Base-by-base conservation (phyloP, 345 rosid species). In the Corchorus capsularis region DNA sequence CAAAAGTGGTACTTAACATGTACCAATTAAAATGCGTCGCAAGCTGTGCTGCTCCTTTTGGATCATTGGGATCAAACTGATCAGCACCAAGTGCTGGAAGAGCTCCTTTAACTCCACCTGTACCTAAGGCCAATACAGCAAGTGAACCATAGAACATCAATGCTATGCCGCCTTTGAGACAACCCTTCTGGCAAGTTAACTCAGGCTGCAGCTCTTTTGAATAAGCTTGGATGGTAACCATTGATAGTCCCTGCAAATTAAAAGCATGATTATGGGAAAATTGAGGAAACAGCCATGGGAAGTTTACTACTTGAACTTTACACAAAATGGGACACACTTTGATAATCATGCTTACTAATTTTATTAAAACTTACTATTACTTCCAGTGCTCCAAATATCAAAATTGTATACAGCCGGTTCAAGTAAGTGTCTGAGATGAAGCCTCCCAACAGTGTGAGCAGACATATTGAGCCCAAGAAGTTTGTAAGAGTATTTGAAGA, bases 71-170 rank as follows among this genome's bases (percentile, higher is more conserved):
- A 8, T 88, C 87, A 68, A 87, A 88, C 69, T 90, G 91, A 80
- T 90, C 92, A 15, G 94, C 91, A 16, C 94, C 92, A 57, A 84
- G 86, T 3, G 91, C n/a, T 2, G 91, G 92, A 32, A 90, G 59
- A 8, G 83, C 71, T 11, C 89, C 92, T 78, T 85, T 90, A 59
- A 79, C 76, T 39, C 89, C 94, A 0, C 78, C 85, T 5, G 75
- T 20, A 12, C 94, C 92, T 1, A 71, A 4, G 2, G 90, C 87
- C 14, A 87, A 76, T 76, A 88, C 19, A 85, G 83, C 85, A 15
- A 90, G 76, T 0, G 82, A 80, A 0, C 62, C 22, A 52, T 81
- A 87, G 70, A 90, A 86, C 52, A 88, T 11, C 8, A 82, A 77
- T 16, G 84, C 87, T 27, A 83, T 60, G 52, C 76, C 46, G 0